phyloP scores from a whole-genome alignment of 1,139 yeast species.

The Debaryomyces robertsiae region DNA sequence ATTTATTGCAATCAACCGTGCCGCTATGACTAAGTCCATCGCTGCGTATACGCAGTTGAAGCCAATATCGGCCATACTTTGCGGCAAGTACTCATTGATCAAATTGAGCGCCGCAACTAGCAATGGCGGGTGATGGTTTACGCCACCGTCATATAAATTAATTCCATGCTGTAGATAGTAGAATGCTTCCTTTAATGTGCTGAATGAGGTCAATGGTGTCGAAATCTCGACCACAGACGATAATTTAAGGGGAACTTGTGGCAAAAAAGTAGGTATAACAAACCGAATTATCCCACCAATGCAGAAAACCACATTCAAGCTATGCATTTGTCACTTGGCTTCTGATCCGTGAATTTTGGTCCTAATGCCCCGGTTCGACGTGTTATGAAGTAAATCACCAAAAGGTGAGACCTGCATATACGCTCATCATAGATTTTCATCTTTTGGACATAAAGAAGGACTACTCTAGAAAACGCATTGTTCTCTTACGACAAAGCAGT shows the following conservation, averaged over 20 bases:
- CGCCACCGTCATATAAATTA: constrained; percentile 80
- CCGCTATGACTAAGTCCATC: constrained; percentile 45
- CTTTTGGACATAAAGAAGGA: not conserved
- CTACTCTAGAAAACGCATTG: not conserved
- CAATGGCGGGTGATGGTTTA: constrained; percentile 83
- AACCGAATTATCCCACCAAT: constrained; percentile 37
- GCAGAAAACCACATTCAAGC: constrained; percentile 26
- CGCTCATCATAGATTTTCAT: constrained; percentile 3
- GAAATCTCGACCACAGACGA: constrained; percentile 64
- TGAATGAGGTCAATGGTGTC: constrained; percentile 75
- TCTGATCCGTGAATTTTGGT: not conserved
- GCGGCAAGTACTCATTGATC: constrained; percentile 32
- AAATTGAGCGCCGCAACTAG: constrained; percentile 53
- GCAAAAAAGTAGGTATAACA: constrained; percentile 36
- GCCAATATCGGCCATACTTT: constrained; percentile 17
- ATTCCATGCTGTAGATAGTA: constrained; percentile 62
- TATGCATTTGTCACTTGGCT: constrained; percentile 20
- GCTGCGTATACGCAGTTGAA: constrained; percentile 42
- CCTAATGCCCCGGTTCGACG: not conserved
- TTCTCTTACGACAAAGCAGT: not conserved
- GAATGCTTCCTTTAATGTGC: constrained; percentile 75
- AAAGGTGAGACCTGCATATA: constrained; percentile 8
- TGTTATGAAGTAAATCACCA: constrained; percentile 4
- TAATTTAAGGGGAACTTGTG: constrained; percentile 31
- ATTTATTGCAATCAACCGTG: constrained; percentile 43